A percentile compares a stretch with the other conserved stretches of the same genome.
Conservation (phyloP, 2,329 filamentous ascomycete genomes). For the Diaporthe batatas region DNA sequence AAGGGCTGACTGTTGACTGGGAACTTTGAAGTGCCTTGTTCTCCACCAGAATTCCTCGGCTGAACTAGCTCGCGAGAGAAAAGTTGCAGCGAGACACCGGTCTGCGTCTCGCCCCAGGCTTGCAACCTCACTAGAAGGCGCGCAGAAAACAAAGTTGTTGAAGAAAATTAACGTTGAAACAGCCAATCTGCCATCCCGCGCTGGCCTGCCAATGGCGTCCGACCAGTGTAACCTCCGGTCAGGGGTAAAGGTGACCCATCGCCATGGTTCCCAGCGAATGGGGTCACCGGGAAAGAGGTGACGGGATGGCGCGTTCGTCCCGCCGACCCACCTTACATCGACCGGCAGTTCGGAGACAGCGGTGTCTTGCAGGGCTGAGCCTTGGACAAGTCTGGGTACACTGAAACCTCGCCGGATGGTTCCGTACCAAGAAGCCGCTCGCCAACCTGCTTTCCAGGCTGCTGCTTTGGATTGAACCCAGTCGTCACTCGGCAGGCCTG, state of each 20-base stretch:
- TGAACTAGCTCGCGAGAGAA: not conserved
- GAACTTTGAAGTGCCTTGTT: not conserved
- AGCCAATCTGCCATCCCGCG: slow-evolving; percentile 30
- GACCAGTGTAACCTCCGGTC: slow-evolving; percentile 24
- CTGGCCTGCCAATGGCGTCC: slow-evolving; percentile 16
- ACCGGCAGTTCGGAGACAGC: slow-evolving; percentile 19
- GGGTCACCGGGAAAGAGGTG: slow-evolving; percentile 12
- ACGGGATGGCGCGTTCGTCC: slow-evolving; percentile 29
- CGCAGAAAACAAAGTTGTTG: slow-evolving; percentile 16
- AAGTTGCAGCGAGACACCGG: not conserved
- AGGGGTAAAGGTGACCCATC: slow-evolving; percentile 10
- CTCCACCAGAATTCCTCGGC: not conserved
- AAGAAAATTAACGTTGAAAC: slow-evolving; percentile 34
- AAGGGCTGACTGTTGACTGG: not conserved
- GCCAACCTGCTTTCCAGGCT: not conserved
- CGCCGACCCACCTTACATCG: slow-evolving; percentile 13
- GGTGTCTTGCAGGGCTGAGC: slow-evolving; percentile 31
- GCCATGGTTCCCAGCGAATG: slow-evolving; percentile 10
- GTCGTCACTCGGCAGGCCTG: not conserved
- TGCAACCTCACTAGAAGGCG: slow-evolving; percentile 14
- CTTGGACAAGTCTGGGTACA: not conserved
- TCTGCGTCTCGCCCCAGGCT: slow-evolving; percentile 4
- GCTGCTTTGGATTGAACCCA: not conserved
- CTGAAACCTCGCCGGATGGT: slow-evolving; percentile 18
- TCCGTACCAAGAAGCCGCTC: slow-evolving; percentile 16